A percentile compares a stretch with the other conserved stretches of the same genome.
Conservation (phyloP, 345 rosid species). For the Citrus trifoliata region DNA sequence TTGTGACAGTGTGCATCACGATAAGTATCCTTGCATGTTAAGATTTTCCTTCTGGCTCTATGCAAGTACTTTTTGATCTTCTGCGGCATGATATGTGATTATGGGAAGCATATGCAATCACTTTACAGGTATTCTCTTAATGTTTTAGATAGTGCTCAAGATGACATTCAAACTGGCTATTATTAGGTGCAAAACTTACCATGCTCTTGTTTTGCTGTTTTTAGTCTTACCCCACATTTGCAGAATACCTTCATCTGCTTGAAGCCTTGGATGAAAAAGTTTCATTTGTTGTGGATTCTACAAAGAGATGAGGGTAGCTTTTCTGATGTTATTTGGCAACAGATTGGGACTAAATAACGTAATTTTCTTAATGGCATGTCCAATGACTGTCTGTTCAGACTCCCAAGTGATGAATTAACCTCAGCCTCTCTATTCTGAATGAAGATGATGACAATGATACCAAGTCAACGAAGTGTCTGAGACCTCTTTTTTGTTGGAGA, state of each 20-base stretch:
- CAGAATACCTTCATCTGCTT: constrained; percentile 73
- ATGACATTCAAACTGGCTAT: neutral
- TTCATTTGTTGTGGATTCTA: constrained; percentile 27
- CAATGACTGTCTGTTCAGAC: neutral
- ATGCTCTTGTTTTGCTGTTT: neutral
- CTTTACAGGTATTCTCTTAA: constrained; percentile 51
- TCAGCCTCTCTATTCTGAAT: neutral
- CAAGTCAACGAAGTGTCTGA: no score
- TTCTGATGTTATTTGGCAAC: neutral
- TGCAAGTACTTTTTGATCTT: constrained; percentile 77
- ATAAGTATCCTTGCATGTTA: neutral
- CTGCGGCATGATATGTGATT: constrained; percentile 67
- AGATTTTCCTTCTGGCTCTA: constrained; percentile 2
- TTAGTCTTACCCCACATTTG: constrained; percentile 62
- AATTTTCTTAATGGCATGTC: neutral
- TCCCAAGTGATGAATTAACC: neutral
- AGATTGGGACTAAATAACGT: neutral
- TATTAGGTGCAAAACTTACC: neutral
- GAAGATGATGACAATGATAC: neutral
- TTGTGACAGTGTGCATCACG: neutral
- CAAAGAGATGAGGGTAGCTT: constrained; percentile 19
- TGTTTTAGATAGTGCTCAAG: neutral
- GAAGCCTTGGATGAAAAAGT: constrained; percentile 60
- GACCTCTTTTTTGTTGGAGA: no score
- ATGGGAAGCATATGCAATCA: constrained; percentile 80